Evolutionary conservation across 2,329 filamentous ascomycete species (phyloP), one percentile per base, ranked within the genome.

Genomic region (Calonectria montana): DNA sequence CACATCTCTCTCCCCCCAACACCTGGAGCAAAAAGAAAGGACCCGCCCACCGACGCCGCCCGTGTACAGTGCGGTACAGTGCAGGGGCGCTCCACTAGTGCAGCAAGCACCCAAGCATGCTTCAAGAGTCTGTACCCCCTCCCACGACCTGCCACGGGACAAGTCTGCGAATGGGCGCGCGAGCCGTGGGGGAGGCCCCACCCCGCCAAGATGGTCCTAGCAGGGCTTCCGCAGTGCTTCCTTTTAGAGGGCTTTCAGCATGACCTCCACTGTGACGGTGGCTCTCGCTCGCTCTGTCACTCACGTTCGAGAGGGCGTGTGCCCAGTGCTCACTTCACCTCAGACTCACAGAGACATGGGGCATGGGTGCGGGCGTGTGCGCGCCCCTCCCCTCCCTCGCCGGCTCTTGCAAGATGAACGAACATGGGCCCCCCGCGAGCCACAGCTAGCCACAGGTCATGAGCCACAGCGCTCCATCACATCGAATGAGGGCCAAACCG

Each of bases 91-190:
- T 57, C 59, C 61, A 62, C 48, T 57, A 69, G 48, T 35, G 57
- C 41, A 57, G 31, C 39, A 53, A 59, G 55, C 21, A 62, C 18
- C 57, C 57, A 62, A 62, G 57, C 57, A 62, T 62, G 37, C 57
- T 45, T 39, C 37, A 62, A 45, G 57, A 62, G 23, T 45, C 53
- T 37, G 25, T 43, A 43, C 50, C 48, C 53, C 41, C 53, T 69
- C 67, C 61, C 21, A 62, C 63, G 53, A 66, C 63, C 55, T 66
- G 47, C 68, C 47, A 70, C 68, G 31, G 63, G 47, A 50, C 47
- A 35, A 64, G 64, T 31, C 65, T 43, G 63, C 68, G 68, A 70
- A 67, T 70, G 55, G 68, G 68, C 68, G 68, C 47, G 55, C 63
- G 59, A 70, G 63, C 68, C 55, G 68, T 65, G 55, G 63, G 62